A percentile compares a stretch with the other conserved stretches of the same genome.
Conservation (phyloP, 2,329 filamentous ascomycete species). For the Fusarium nygamai region DNA sequence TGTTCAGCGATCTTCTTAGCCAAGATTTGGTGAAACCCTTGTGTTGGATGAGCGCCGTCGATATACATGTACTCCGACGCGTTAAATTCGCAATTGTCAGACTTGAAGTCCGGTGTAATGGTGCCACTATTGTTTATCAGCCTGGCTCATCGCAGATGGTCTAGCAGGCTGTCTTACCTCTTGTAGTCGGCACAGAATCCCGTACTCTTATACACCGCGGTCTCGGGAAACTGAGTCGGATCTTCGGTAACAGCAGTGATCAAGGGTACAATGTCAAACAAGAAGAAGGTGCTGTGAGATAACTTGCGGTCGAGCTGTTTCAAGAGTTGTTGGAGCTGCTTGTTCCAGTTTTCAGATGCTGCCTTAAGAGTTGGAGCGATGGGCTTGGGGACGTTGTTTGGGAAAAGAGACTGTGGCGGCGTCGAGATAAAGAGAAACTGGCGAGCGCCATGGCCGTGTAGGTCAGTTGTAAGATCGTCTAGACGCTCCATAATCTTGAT, state of each 20-base stretch:
- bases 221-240: not conserved
- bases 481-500: not conserved
- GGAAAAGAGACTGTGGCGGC: slow-evolving; percentile 7
- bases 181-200: slow-evolving; percentile 8
- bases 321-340: not conserved
- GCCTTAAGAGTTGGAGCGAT: not conserved
- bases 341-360: not conserved
- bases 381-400: slow-evolving; percentile 3
- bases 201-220: not conserved
- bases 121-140: not conserved
- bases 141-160: accelerated
- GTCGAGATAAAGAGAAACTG: slow-evolving; percentile 18
- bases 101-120: not conserved
- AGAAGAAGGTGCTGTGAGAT: not conserved
- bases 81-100: not conserved
- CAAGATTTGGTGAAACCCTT: slow-evolving; percentile 11
- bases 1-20: slow-evolving; percentile 5
- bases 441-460: not conserved
- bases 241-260: not conserved
- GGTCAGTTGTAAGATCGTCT: not conserved
- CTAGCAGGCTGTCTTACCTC: not conserved
- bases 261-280: not conserved
- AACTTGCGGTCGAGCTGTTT: not conserved
- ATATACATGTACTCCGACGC: slow-evolving; percentile 22
- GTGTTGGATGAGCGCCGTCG: slow-evolving; percentile 17